phyloP scores from a whole-genome alignment of 805 yeast genomes.

The Candida parachauliodes region DNA sequence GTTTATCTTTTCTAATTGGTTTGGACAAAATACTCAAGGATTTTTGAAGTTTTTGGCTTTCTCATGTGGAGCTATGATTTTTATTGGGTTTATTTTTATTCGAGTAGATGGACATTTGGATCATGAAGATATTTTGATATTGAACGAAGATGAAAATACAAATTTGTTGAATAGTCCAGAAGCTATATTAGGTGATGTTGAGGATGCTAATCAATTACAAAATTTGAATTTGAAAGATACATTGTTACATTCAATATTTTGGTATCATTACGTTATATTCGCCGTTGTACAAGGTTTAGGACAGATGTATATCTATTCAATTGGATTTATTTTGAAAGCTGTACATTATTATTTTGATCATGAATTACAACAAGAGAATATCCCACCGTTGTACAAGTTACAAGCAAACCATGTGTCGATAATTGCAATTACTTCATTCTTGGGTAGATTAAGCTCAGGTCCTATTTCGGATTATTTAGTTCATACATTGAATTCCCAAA shows the following conservation, averaged over 20 bases:
- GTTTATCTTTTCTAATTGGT: conserved; percentile 17
- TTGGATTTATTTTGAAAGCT: conserved; percentile 31
- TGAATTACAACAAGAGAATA: conserved; percentile 3
- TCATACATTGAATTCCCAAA: conserved; percentile 19
- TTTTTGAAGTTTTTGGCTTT: conserved; percentile 23
- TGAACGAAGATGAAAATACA: conserved; percentile 9
- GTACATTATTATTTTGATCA: conserved; percentile 17
- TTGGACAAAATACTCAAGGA: conserved; percentile 18
- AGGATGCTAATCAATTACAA: conserved; percentile 12
- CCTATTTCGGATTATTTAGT: conserved; percentile 28
- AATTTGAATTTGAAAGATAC: conserved; percentile 18
- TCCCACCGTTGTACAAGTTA: conserved; percentile 16
- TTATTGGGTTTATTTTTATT: conserved; percentile 27
- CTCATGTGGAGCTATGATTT: conserved; percentile 20
- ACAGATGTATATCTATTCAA: conserved; percentile 34
- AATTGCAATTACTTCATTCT: conserved; percentile 28
- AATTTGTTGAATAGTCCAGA: conserved; percentile 12
- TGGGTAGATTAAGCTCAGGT: conserved; percentile 30
- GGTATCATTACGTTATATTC: conserved; percentile 29
- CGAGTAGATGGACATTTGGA: conserved; percentile 26
- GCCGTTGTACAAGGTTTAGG: conserved; percentile 34
- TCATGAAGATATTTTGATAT: conserved; percentile 9
- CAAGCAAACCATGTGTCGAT: conserved; percentile 34
- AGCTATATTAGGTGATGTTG: conserved; percentile 1
- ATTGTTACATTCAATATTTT: conserved; percentile 26